Base-by-base conservation (phyloP, 2,329 filamentous ascomycete genomes). In the Fusarium ambrosium region DNA sequence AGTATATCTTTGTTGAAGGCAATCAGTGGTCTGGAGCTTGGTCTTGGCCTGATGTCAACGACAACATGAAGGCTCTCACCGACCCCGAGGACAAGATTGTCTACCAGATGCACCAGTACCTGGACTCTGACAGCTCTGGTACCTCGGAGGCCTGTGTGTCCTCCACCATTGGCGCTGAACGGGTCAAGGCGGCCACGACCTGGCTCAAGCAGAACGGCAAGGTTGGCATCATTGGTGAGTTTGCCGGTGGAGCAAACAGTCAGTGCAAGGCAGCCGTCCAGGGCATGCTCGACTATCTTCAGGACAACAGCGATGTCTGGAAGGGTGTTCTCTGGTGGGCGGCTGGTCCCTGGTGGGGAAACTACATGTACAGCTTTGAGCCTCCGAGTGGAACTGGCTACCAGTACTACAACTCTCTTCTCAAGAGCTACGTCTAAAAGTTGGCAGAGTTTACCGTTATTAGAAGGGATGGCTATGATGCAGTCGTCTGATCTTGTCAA, bases 61-160 rank as follows among this genome's bases (percentile, higher is more conserved):
- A 83, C 75, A 84, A 82, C 64, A 81, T 82, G 73, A 80, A 79
- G 74, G 80, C 80, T 2, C 81, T 90, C 20, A 86, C 82, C 0
- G 88, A 90, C 68, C 86, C 88, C 0, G 72, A 83, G 62, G 80
- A 86, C 80, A 88, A 89, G 80, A 79, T 90, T 59, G 80, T 89
- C 67, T 90, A 88, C 79, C 86, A 90, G 82, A 90, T 90, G 88
- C 88, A 90, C 79, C 89, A 90, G 83, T 90, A 90, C 78, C 86
- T 90, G 14, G 89, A 90, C 82, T 78, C 80, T 1, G 89, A 90
- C 77, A 85, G 85, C 62, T 89, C 87, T 2, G 88, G 89, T 4
- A 90, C 88, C 1, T 81, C 80, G 11, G 66, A 80, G 0, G 72
- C 75, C 39, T 90, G 89, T 76, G 88, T 89, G 9, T 88, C 84